Percentiles rank a stretch among this genome's conserved stretches.
Conservation (phyloP, 306 rosid genomes). For the Albizia julibrissin region DNA sequence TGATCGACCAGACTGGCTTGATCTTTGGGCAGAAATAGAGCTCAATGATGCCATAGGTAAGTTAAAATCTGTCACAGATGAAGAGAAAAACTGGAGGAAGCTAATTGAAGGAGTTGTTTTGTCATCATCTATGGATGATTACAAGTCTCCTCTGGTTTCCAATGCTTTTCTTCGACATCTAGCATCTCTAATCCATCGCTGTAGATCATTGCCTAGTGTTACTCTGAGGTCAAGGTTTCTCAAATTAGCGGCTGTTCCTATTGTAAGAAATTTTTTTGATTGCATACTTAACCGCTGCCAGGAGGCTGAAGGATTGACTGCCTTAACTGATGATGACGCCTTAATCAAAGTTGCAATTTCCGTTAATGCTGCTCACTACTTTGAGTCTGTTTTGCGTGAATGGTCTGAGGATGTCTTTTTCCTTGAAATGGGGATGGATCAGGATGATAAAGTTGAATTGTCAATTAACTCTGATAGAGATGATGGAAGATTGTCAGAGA, state of each 20-base stretch:
- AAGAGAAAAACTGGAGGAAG: slow-evolving; percentile 76
- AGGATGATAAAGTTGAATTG: slow-evolving; percentile 39
- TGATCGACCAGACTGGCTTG: slow-evolving; percentile 95
- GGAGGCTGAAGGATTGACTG: slow-evolving; percentile 98
- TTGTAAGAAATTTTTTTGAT: slow-evolving; percentile 56
- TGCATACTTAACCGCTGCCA: slow-evolving; percentile 79
- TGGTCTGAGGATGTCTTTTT: slow-evolving; percentile 88
- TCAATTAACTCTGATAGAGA: slow-evolving; percentile 28
- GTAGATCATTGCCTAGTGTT: slow-evolving; percentile 67
- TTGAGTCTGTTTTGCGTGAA: slow-evolving; percentile 73
- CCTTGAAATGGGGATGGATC: slow-evolving; percentile 65
- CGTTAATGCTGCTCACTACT: slow-evolving; percentile 75
- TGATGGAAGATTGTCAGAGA: slow-evolving; percentile 31
- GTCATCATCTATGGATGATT: slow-evolving; percentile 59
- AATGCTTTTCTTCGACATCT: slow-evolving; percentile 57
- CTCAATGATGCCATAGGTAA: slow-evolving; percentile 68
- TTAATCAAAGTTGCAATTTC: slow-evolving; percentile 77
- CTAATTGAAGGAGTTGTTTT: slow-evolving; percentile 59
- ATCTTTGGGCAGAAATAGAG: slow-evolving; percentile 91
- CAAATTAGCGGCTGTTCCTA: slow-evolving; percentile 63
- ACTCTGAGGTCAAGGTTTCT: slow-evolving; percentile 77
- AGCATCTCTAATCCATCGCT: slow-evolving; percentile 71
- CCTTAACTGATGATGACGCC: slow-evolving; percentile 80
- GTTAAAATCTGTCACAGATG: slow-evolving; percentile 54
- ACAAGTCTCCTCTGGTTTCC: slow-evolving; percentile 77